Base-by-base conservation (phyloP, 495 filamentous ascomycete species). In the Hypoxylon cercidicola region DNA sequence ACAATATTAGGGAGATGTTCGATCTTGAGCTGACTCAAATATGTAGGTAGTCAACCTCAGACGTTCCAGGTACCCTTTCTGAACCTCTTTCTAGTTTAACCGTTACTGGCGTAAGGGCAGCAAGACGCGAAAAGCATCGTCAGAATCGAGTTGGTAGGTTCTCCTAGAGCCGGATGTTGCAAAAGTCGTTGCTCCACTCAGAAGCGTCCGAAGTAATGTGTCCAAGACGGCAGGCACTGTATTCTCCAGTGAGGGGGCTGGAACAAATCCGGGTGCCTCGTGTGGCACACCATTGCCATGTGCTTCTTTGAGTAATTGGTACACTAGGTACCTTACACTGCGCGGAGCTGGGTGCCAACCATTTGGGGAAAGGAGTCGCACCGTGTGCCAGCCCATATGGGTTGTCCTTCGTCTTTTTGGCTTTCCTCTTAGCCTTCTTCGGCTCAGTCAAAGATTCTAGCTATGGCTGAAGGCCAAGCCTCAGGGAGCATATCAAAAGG, bases 171-270 rank as follows among this genome's bases (percentile, higher is more conserved):
- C n/a, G n/a, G n/a, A n/a, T n/a, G n/a, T n/a, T n/a, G 70, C 83
- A 55, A 85, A 82, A 0, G 85, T 87, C 0, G 91, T 95, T 6
- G 89, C 87, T 0, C 89, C 90, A 72, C 91, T 96, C 20, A 97
- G 82, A 4, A 89, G 71, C 0, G 93, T 97, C 20, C 93, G 85
- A 19, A 97, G 84, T 0, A 99, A 78, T 0, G 93, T 94, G 71
- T 98, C 95, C 0, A 99, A 82, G 0, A 97, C 87, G 15, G 88
- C 94, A 0, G 94, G 94, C 0, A 97, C 95, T 74, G 93, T 86
- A 11, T 93, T 84, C 2, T 89, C 88, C 1, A 91, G 76, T n/a
- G 91, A 92, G 0, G 95, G 91, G 7, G 82, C 76, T 0, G 92
- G 92, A 13, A 95, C 87, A 1, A 77, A 85, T 13, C 85, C 77